Percentiles rank a stretch among this genome's conserved stretches.
These are phyloP conservation scores for Raphanus sativus DNA, from an alignment of 345 rosid species.

Conservation along the genomic window DNA sequence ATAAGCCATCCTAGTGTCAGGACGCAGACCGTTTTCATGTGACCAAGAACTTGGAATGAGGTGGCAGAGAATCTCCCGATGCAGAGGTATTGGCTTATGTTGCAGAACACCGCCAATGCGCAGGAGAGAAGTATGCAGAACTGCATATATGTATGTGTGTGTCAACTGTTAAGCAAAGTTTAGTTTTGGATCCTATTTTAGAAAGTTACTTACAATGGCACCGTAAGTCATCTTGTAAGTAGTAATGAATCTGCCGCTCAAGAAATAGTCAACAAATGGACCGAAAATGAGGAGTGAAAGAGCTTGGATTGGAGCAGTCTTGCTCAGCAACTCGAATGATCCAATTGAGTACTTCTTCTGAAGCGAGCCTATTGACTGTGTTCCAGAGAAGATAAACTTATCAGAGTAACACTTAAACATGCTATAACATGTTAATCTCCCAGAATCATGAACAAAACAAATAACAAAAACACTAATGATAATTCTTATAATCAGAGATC, in stretches of 20 bases:
- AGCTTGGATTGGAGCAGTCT: conserved; percentile 97
- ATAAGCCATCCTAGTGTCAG: conserved; percentile 87
- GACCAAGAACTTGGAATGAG: conserved; percentile 94
- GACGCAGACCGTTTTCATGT: conserved; percentile 94
- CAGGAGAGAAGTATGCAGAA: conserved; percentile 76
- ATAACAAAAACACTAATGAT: background rate
- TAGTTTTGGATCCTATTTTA: background rate
- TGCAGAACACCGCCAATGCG: conserved; percentile 90
- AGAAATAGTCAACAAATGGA: conserved; percentile 77
- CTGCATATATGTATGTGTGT: conserved; percentile 61
- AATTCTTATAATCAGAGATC: conserved; percentile 16
- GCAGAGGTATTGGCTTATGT: conserved; percentile 94
- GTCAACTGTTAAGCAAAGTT: conserved; percentile 6
- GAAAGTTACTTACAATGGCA: conserved; percentile 57
- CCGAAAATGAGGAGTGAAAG: conserved; percentile 80
- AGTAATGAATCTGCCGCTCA: conserved; percentile 58
- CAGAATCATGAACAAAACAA: background rate
- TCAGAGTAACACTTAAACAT: background rate
- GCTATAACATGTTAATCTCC: no score
- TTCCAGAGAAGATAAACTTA: conserved; percentile 2
- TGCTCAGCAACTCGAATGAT: conserved; percentile 89
- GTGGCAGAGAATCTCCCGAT: conserved; percentile 92
- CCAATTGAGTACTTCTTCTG: conserved; percentile 91
- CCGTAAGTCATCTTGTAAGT: conserved; percentile 70
- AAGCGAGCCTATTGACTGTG: conserved; percentile 84